Evolutionary conservation across 345 rosid genomes (phyloP), one percentile per base, ranked within the genome.

Genomic region (Lepidium didymum): DNA sequence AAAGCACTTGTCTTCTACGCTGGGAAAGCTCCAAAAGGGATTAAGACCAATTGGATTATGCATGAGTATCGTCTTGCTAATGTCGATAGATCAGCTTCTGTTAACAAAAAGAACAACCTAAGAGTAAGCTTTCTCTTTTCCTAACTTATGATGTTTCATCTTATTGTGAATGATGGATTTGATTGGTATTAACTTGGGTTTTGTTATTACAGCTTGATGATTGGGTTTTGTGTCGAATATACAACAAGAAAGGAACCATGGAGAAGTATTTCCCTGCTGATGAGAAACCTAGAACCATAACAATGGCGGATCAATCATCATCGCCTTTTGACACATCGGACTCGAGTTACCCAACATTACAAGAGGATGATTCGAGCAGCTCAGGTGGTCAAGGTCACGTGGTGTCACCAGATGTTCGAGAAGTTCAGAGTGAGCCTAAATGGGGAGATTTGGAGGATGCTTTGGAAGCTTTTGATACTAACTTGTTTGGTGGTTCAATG

Each of bases 21-120:
- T 0, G 98, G 98, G 1, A 93, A 93, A 76, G 96, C 98, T 6
- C 98, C 97, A 0, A 84, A 74, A 64, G 96, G 96, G 19, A 40
- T 85, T 62, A 92, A 90, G 62, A 92, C 98, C 37, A 90, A 93
- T 25, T 93, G 98, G 98, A 93, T 93, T 12, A 93, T 93, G 98
- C 98, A 93, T 2, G 98, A 93, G 47, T 93, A 93, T 67, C 96
- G 98, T 23, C 94, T 87, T 4, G 94, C 96, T 21, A 84, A 90
- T 75, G 96, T 90, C 2, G 91, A 93, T 33, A 66, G 98, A 53
- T 85, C 97, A 8, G 88, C 96, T 34, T 80, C 87, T 62, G 68
- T 65, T 19, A 6, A 76, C 67, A 83, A 78, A 64, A 90, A 76
- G 64, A 82, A 64, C 77, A 85, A 81, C 64, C 76, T 81, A 46